A percentile compares a stretch with the other conserved stretches of the same genome.
Evolutionary conservation across 345 rosid genomes (phyloP).

Genomic region (Tarenaya hassleriana): DNA sequence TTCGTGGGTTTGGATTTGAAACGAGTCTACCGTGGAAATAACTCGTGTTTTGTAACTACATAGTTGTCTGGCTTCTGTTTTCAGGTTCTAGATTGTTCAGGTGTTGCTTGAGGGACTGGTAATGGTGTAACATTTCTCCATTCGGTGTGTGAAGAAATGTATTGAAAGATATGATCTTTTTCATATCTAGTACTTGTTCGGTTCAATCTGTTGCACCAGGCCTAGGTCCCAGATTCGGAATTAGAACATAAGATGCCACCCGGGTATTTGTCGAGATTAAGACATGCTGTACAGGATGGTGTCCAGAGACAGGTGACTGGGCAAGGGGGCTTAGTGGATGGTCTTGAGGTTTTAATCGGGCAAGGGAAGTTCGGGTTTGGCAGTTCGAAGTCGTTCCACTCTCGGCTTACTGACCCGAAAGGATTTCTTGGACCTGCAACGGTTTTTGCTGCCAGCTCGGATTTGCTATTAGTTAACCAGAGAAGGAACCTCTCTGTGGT

Average conservation of each 20-base stretch:
- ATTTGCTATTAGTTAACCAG: constrained; percentile 42
- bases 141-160: constrained; percentile 18
- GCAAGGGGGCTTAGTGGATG: constrained; percentile 32
- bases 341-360: constrained; percentile 43
- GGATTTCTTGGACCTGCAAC: constrained; percentile 44
- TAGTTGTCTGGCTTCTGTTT: background rate
- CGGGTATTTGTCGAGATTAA: constrained; percentile 36
- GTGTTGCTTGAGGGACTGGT: constrained; percentile 13
- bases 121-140: constrained; percentile 17
- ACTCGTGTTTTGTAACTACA: background rate
- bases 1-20: background rate
- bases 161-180: constrained; percentile 44
- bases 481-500: constrained; percentile 70
- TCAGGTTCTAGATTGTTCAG: constrained; percentile 23
- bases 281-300: constrained; percentile 47
- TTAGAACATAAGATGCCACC: constrained; percentile 52
- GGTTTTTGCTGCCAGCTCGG: constrained; percentile 43
- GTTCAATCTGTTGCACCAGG: too few relatives aligned
- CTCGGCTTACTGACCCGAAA: constrained; percentile 39
- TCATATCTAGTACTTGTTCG: constrained; percentile 27
- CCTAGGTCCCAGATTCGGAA: too few relatives aligned
- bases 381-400: constrained; percentile 50
- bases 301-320: constrained; percentile 34
- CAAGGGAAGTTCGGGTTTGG: constrained; percentile 47
- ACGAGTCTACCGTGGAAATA: background rate